Base-by-base conservation (phyloP, 2,329 filamentous ascomycete genomes). In the Chaetothyriales sp. region DNA sequence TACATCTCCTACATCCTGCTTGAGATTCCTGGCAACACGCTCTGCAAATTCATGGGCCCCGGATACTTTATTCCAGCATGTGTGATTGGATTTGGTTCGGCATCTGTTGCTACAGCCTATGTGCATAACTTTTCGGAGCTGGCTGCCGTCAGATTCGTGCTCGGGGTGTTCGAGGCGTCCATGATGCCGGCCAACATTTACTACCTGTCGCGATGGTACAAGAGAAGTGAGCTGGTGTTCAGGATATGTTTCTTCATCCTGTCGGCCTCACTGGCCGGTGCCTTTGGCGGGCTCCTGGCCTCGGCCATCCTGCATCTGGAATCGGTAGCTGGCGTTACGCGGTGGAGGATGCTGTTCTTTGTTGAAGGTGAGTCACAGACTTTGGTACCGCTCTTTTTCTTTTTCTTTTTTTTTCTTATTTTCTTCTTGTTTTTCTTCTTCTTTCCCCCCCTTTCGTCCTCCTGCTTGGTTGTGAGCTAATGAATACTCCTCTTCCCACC, bases 131-230 rank as follows among this genome's bases (percentile, higher is more conserved):
- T 76, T 18, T 65, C 71, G 1, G 65, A 70, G 2, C 68, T 71
- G 1, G 78, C 71, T 39, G 81, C 72, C 12, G 80, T 86, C 0
- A 77, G 83, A 4, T 85, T 86, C 57, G 56, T 85, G 0, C 72
- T 85, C 0, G 79, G 79, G 8, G 22, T 60, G 9, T 59, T 58
- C 47, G 84, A 88, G 64, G 80, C 83, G 0, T 83, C 83, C 6
- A 79, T 87, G 76, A 65, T 86, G 49, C 83, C 83, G 0, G 83
- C 83, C 0, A 84, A 85, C 43, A 81, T 81, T 0, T 87, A 86
- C 64, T 86, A 86, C 59, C 48, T 61, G 44, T 57, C 53, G 7
- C 46, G 54, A 44, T 55, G 50, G 18, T 86, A 86, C 57, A 71
- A 80, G n/a, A 71, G 79, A 28, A 75, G 74, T 47, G 83, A 87